Base-by-base conservation (phyloP, 768 basidiomycete species). In the Hirschioporus abietinus region DNA sequence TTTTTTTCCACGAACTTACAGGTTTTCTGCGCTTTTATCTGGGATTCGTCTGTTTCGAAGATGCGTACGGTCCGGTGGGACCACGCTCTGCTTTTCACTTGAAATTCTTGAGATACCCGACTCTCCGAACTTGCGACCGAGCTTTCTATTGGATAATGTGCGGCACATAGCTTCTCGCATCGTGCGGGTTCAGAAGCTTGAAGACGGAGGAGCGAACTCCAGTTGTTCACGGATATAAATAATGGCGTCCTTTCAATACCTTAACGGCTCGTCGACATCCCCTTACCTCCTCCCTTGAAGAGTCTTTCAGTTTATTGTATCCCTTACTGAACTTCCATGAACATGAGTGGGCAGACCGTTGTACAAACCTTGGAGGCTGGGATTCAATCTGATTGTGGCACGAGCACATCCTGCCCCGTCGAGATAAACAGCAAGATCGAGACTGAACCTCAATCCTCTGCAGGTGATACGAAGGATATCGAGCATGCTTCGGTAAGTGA, bases 401-500 rank as follows among this genome's bases (percentile, higher is more conserved):
- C 42, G 12, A 15, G 1, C 42, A 30, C 12, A 12, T 52, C 42
- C 42, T 52, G 1, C 42, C 42, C 42, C 12, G 20, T 36, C 35
- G 35, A 36, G 7, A 36, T 36, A 7, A 36, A 7, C 7, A 7
- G 20, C 15, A 52, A 12, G 20, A 10, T 1, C 12, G 20, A 15
- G 15, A 15, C 12, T 20, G 42, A 52, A 52, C 12, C 42, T 52
- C 42, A 12, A 12, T 2, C 12, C 2, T 10, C 42, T 5, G 15
- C 12, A 15, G 20, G 4, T 20, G 63, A 63, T 1, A 63, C 15
- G 12, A 23, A 81, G 7, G 79, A 79, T 70, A 78, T 80, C 64
- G 79, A 80, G 26, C 74, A 77, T 57, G 72, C 73, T 64, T 64
- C 68, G 10, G 88, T 90, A 18, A 70, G 76, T 18, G 81, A 90